These are phyloP conservation scores for Cryptococcus neoformans DNA, from an alignment of 1,284 basidiomycete genomes.

Conservation along the genomic window DNA sequence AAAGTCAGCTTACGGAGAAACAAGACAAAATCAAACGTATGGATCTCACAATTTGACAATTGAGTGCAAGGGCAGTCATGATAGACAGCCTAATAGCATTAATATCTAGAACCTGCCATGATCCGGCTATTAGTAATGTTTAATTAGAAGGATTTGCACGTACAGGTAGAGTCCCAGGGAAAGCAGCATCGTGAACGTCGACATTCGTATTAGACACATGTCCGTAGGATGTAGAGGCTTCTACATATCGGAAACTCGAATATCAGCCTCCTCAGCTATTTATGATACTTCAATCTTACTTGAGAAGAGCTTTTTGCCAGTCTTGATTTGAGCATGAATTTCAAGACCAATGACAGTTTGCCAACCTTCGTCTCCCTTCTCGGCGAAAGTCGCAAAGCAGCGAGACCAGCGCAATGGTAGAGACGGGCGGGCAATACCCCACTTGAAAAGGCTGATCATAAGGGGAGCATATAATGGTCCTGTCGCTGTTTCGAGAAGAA, in stretches of 20 bases:
- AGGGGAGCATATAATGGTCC: too few species aligned
- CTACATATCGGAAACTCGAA: conserved; percentile 2
- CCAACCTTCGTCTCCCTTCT: conserved; percentile 56
- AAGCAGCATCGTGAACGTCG: conserved; percentile 81
- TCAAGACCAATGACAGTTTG: conserved; percentile 90
- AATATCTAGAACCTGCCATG: conserved; percentile 65
- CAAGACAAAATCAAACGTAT: too few species aligned
- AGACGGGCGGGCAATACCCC: too few species aligned
- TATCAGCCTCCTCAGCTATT: too few species aligned
- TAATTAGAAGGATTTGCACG: conserved; percentile 26
- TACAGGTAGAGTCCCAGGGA: conserved; percentile 90
- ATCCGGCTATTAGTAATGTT: too few species aligned
- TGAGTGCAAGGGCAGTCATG: conserved; percentile 76
- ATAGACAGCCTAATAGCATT: conserved; percentile 78
- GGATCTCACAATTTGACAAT: conserved; percentile 58
- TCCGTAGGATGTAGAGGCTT: conserved; percentile 31
- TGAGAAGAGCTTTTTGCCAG: conserved; percentile 86
- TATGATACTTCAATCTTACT: conserved; percentile 51
- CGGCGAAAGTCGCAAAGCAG: neutral
- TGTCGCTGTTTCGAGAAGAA: too few species aligned
- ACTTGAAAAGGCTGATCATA: too few species aligned
- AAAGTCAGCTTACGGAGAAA: neutral
- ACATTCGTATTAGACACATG: conserved; percentile 61
- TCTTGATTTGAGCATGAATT: conserved; percentile 90
- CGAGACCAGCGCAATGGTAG: too few species aligned